Base-by-base conservation (phyloP, 2,329 filamentous ascomycete genomes). In the Colletotrichum lini region DNA sequence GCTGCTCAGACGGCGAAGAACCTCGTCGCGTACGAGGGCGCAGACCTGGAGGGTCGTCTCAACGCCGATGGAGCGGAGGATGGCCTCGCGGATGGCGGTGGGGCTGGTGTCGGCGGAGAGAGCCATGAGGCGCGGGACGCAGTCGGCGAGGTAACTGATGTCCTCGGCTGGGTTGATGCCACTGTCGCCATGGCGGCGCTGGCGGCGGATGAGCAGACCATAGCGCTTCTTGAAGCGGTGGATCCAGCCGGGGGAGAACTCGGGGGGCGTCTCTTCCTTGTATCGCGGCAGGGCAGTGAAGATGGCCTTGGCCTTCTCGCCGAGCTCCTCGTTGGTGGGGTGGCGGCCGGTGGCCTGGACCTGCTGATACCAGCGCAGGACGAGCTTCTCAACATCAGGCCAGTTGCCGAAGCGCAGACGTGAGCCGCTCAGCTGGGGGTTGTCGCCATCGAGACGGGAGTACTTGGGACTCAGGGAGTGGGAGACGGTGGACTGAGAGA, bases 181-280 rank as follows among this genome's bases (percentile, higher is more conserved):
- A 1, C 82, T 83, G 60, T 84, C 84, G 23, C 84, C 84, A 73
- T 86, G 85, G 0, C 88, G 85, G 23, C 88, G 85, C 75, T 90
- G 88, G 62, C 88, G 86, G 45, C 88, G 79, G 57, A 90, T 85
- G 21, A 91, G 81, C 18, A 91, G 82, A 0, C 88, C 88, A 70
- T 91, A 91, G 13, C 89, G 85, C 78, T 90, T 90, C 80, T 91
- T 91, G 81, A 91, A 91, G 45, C 89, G 85, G 75, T 91, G 89
- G 69, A 91, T 90, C 89, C 89, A 91, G 50, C 89, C 89, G 0
- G 89, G 89, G 0, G 88, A 90, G 77, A 91, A 91, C 78, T 91
- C 89, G 57, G 89, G 89, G 1, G 88, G 82, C n/a, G 80, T 79
- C 77, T 90, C 88, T 73, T 88, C 88, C 77, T 88, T 89, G 78